A percentile compares a stretch with the other conserved stretches of the same genome.
Evolutionary conservation across 169 alveolate genomes (phyloP).

Genomic region (Babesia gibsoni): DNA sequence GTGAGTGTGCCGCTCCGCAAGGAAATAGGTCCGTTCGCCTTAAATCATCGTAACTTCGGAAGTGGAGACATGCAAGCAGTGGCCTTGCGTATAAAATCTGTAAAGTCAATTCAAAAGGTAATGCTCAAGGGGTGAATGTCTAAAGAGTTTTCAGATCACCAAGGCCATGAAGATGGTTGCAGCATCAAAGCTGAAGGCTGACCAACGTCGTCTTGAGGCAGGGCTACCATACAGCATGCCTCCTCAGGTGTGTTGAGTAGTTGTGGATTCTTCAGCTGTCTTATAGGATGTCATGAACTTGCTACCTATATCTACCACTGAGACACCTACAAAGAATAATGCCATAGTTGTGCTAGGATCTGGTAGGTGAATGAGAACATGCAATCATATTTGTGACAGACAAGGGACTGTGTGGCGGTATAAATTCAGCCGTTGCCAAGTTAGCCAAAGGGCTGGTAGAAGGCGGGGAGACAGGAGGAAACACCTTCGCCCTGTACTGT

Average conservation of each 20-base stretch:
- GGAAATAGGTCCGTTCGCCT: constrained; percentile 1
- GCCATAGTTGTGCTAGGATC: constrained; percentile 63
- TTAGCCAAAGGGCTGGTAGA: constrained; percentile 41
- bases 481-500: constrained; percentile 37
- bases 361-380: constrained; percentile 9
- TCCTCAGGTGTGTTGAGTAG: constrained; percentile 55
- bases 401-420: constrained; percentile 86
- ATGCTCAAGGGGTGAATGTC: neutral
- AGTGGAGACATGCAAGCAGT: constrained; percentile 79
- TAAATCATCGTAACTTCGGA: constrained; percentile 60
- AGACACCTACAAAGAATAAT: constrained; percentile 43
- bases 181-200: constrained; percentile 91
- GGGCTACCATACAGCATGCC: constrained; percentile 75
- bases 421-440: constrained; percentile 75
- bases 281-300: constrained; percentile 62
- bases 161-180: constrained; percentile 96
- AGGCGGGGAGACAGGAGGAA: constrained; percentile 47
- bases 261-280: too few relatives aligned
- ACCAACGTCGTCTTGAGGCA: constrained; percentile 77
- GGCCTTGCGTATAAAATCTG: constrained; percentile 89
- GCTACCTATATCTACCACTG: constrained; percentile 62
- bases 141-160: constrained; percentile 51
- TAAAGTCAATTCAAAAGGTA: constrained; percentile 90
- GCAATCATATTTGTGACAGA: constrained; percentile 52
- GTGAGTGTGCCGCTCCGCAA: constrained; percentile 11